Evolutionary conservation across 2,329 filamentous ascomycete species (phyloP).

Genomic region (Didymella pinodella): DNA sequence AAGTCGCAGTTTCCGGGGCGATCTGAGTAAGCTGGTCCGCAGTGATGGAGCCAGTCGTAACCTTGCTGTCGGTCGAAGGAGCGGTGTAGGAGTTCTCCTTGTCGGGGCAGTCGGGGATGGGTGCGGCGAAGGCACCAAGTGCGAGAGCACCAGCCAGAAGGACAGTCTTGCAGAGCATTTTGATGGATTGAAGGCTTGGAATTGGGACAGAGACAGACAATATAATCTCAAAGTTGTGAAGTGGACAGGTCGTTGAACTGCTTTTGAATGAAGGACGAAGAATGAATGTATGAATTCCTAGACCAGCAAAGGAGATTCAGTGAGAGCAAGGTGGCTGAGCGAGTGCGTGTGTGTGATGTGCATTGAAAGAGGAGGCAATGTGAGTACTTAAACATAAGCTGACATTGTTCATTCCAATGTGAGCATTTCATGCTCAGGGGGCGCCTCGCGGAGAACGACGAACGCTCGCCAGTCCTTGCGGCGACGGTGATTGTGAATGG

Average conservation of each 20-base stretch:
- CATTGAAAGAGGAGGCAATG: conserved; percentile 11
- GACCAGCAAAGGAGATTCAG: conserved; percentile 25
- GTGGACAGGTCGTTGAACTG: conserved; percentile 1
- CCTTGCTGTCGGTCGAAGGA: conserved; percentile 14
- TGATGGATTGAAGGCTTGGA: conserved; percentile 13
- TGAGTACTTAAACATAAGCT: conserved; percentile 15
- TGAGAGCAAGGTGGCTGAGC: conserved; percentile 16
- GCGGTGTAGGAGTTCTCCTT: conserved; percentile 4
- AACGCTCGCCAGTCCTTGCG: conserved; percentile 19
- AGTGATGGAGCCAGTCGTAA: conserved; percentile 27
- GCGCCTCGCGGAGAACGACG: conserved; percentile 1
- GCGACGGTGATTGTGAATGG: conserved; percentile 16
- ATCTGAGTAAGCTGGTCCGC: conserved; percentile 58
- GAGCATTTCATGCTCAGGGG: conserved; percentile 11
- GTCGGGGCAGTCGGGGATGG: conserved; percentile 23
- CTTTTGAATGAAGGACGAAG: conserved; percentile 17
- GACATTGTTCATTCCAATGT: conserved; percentile 11
- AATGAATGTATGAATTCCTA: conserved; percentile 13
- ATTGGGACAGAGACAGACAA: not conserved
- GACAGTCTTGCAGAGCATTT: conserved; percentile 38
- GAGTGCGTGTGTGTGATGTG: conserved; percentile 2
- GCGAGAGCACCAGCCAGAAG: conserved; percentile 36
- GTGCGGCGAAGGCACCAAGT: conserved; percentile 50
- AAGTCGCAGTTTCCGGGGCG: conserved; percentile 65
- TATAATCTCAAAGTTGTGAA: not conserved